Evolutionary conservation across 2,329 filamentous ascomycete species (phyloP).

Genomic region (Diaporthe citrichinensis): DNA sequence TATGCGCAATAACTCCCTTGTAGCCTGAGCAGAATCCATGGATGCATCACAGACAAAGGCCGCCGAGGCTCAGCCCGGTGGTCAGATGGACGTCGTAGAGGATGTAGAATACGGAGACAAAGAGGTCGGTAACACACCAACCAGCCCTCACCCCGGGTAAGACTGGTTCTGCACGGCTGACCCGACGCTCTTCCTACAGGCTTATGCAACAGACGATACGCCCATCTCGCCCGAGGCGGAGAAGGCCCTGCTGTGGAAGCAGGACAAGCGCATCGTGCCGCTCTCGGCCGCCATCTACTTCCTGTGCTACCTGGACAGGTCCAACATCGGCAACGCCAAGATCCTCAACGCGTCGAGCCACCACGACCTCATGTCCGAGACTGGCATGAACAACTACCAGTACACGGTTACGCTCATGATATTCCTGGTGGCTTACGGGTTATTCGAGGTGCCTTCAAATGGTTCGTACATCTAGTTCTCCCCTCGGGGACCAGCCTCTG

Average conservation of each 20-base stretch:
- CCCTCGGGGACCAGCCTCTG: not conserved
- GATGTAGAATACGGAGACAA: conserved; percentile 34
- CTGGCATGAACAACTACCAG: conserved; percentile 71
- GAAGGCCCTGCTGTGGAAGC: conserved; percentile 51
- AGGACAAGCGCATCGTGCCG: conserved; percentile 68
- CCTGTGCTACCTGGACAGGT: conserved; percentile 69
- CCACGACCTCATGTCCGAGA: conserved; percentile 72
- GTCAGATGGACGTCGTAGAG: conserved; percentile 20
- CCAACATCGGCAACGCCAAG: conserved; percentile 76
- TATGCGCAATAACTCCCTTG: not conserved
- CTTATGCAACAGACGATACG: not conserved
- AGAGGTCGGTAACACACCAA: conserved; percentile 30
- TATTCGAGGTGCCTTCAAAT: conserved; percentile 75
- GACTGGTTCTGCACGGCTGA: not conserved
- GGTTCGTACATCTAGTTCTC: conserved; percentile 40
- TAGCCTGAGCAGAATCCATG: not conserved
- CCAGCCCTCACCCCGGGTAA: not conserved
- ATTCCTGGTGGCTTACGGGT: conserved; percentile 69
- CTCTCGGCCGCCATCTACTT: conserved; percentile 68
- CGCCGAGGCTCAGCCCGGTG: conserved; percentile 17
- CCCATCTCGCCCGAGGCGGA: conserved; percentile 32
- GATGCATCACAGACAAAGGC: conserved; percentile 6
- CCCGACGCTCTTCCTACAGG: not conserved
- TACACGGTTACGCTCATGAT: conserved; percentile 70
- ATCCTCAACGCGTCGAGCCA: conserved; percentile 71